These are phyloP conservation scores for Vigna nakashimae DNA, from an alignment of 306 rosid genomes.

Conservation along the genomic window DNA sequence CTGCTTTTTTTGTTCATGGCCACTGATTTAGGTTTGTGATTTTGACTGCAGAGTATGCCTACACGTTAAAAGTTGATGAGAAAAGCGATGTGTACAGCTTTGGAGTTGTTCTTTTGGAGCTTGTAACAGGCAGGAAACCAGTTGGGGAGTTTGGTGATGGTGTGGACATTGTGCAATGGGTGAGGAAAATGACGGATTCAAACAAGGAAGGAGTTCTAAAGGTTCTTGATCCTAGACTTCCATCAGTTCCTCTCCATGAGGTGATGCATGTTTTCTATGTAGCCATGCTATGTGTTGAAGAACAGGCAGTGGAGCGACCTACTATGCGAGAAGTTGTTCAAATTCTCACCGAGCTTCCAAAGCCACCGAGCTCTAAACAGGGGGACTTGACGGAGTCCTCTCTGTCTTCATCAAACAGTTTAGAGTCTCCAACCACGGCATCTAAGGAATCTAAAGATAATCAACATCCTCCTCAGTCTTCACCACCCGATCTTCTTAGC, in stretches of 20 bases:
- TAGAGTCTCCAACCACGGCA: constrained; percentile 56
- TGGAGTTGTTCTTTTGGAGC: constrained; percentile 84
- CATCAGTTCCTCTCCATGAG: constrained; percentile 60
- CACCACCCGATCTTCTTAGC: constrained; percentile 93
- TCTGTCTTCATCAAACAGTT: constrained; percentile 50
- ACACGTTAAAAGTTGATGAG: constrained; percentile 88
- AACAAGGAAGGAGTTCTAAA: constrained; percentile 57
- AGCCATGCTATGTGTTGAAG: constrained; percentile 87
- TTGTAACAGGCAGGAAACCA: constrained; percentile 77
- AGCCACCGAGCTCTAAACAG: constrained; percentile 62
- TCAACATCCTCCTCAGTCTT: constrained; percentile 56
- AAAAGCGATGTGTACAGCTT: constrained; percentile 92
- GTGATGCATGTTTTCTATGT: constrained; percentile 77
- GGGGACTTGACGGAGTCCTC: constrained; percentile 60
- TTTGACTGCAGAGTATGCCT: constrained; percentile 79
- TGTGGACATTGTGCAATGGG: constrained; percentile 93
- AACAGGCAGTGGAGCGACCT: constrained; percentile 76
- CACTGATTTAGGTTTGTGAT: constrained; percentile 26
- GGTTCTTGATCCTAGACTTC: constrained; percentile 59
- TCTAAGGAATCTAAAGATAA: constrained; percentile 61
- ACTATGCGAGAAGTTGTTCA: constrained; percentile 92
- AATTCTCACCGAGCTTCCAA: constrained; percentile 82
- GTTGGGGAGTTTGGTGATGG: constrained; percentile 95
- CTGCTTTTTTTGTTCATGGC: constrained; percentile 6
- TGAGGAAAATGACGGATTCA: constrained; percentile 61